phyloP scores from a whole-genome alignment of 768 basidiomycete species.

The Strobilomyces confusus region DNA sequence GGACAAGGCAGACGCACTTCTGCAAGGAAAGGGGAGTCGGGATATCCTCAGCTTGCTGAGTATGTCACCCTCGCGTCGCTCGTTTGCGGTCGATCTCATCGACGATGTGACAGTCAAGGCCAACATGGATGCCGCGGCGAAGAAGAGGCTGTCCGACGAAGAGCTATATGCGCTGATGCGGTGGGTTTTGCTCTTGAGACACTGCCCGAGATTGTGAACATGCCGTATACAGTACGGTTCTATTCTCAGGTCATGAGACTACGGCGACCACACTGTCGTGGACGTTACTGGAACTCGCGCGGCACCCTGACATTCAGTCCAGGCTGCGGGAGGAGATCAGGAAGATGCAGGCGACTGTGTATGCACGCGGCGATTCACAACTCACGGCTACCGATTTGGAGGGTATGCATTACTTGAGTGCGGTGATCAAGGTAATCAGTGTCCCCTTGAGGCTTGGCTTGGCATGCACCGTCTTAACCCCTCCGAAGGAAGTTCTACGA shows the following conservation, averaged over 20 bases:
- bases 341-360: background rate
- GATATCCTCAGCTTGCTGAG: slow-evolving; percentile 35
- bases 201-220: background rate
- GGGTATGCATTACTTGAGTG: slow-evolving; percentile 42
- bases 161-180: slow-evolving; percentile 10
- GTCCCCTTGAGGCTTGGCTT: no score
- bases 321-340: slow-evolving; percentile 43
- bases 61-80: slow-evolving; percentile 11
- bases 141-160: slow-evolving; percentile 11
- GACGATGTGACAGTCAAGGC: background rate
- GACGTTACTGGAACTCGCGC: slow-evolving; percentile 57
- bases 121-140: slow-evolving; percentile 17
- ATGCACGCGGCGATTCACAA: background rate
- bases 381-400: slow-evolving; percentile 39
- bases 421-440: slow-evolving; percentile 29
- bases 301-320: slow-evolving; percentile 50
- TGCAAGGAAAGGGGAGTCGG: background rate
- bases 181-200: slow-evolving; percentile 2
- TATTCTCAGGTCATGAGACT: slow-evolving; percentile 22
- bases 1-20: slow-evolving; percentile 6
- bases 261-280: slow-evolving; percentile 53
- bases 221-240: slow-evolving; percentile 32
- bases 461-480: slow-evolving; percentile 12
- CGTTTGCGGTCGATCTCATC: background rate
- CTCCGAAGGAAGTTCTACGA: slow-evolving; percentile 42